Evolutionary conservation across 441 rosid genomes (phyloP).

Genomic region (Sinapis alba): DNA sequence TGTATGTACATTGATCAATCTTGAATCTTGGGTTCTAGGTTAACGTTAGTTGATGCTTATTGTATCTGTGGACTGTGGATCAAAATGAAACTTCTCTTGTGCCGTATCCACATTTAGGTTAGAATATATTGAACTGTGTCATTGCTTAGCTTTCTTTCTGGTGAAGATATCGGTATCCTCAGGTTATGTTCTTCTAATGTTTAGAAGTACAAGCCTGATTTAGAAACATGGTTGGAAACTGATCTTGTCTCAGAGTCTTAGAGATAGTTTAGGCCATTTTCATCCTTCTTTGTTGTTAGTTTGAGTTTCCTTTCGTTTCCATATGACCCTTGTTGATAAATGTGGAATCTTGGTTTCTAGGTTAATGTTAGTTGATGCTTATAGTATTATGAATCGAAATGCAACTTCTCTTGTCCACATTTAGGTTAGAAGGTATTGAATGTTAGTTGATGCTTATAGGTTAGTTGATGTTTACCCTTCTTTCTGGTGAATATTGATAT

Average conservation of each 20-base stretch:
- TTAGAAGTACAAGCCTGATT: not conserved
- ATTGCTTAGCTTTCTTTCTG: not conserved
- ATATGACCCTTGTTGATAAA: not conserved
- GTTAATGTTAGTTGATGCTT: slow-evolving; percentile 33
- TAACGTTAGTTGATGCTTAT: slow-evolving; percentile 26
- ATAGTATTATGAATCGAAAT: slow-evolving; percentile 29
- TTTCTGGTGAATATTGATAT: not conserved
- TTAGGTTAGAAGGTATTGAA: not conserved
- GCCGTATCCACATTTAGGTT: not conserved
- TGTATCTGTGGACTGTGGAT: no score
- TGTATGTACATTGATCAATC: slow-evolving; percentile 17
- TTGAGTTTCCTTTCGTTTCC: not conserved
- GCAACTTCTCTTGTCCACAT: slow-evolving; percentile 11
- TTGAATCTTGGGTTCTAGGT: slow-evolving; percentile 14
- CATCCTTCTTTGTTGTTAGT: slow-evolving; percentile 11
- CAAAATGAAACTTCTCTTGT: slow-evolving; percentile 17
- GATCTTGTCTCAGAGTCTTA: slow-evolving; percentile 10
- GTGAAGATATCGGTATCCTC: not conserved
- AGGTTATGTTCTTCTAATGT: slow-evolving; percentile 17
- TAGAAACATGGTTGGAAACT: not conserved
- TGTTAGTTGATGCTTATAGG: no score
- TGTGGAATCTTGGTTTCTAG: slow-evolving; percentile 20
- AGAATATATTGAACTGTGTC: not conserved
- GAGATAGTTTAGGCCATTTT: slow-evolving; percentile 18
- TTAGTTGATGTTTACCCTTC: not conserved